Base-by-base conservation (phyloP, 768 basidiomycete genomes). In the Auricularia auricula-judae region DNA sequence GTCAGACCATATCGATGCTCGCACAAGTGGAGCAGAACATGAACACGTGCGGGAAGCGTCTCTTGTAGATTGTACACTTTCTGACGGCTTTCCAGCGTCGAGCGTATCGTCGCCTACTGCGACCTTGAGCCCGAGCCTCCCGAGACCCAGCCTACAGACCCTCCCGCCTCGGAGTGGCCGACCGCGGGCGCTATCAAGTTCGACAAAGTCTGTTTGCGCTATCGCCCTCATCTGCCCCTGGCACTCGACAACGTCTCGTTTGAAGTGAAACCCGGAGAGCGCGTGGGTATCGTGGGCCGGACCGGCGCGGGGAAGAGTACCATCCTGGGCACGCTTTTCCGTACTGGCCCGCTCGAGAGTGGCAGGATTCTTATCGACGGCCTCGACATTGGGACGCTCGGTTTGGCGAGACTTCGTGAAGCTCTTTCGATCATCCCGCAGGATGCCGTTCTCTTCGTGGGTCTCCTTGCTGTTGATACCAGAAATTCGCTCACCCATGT, bases 11-110 rank as follows among this genome's bases (percentile, higher is more conserved):
- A 8, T 8, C 56, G 4, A 59, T 59, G 12, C 18, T 39, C 63
- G 84, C 86, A 3, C 76, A 79, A 66, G 84, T 81, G 66, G 86
- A 86, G 69, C 84, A 86, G 71, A 85, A 85, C 69, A 87, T 88
- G 82, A 88, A 88, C 68, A 82, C 85, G 56, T 59, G 18, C 56
- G 56, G 1, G 12, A 34, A 51, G 14, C 3, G 43, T 44, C 11
- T 44, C 10, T 11, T 44, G 11, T 44, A 11, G 1, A 21, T 51
- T 16, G 11, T 16, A 51, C 33, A 51, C 56, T 23, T 14, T 29
- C 56, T 59, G 7, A 33, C 23, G 11, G 11, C 5, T 18, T 4
- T 59, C 4, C 56, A 59, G 56, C 0, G 86, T 86, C 4, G 88
- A 89, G 69, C 81, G 88, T 33, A 77, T 89, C 3, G 74, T 86